These are phyloP conservation scores for Puya raimondii DNA, from an alignment of 176 grass and related monocot genomes.

Conservation along the genomic window DNA sequence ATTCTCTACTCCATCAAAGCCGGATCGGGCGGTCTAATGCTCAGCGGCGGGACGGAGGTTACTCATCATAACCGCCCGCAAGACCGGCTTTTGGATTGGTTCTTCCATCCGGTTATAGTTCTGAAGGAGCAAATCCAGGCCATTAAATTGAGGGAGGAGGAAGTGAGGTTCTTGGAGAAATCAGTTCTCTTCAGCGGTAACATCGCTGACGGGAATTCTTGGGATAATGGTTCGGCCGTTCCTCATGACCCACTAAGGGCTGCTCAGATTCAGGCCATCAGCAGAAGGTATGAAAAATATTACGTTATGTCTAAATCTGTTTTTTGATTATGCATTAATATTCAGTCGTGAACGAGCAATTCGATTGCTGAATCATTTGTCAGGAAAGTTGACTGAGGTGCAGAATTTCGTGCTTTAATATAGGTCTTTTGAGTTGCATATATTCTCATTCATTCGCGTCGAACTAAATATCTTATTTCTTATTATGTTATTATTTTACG, in stretches of 20 bases:
- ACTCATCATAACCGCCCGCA: slow-evolving; percentile 61
- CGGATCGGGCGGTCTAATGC: slow-evolving; percentile 44
- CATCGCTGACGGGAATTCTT: slow-evolving; percentile 4
- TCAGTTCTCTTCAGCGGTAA: slow-evolving; percentile 43
- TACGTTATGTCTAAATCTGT: neutral
- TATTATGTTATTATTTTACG: neutral
- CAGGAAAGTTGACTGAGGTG: neutral
- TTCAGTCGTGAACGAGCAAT: neutral
- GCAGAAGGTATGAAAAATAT: slow-evolving; percentile 47
- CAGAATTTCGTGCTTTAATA: neutral
- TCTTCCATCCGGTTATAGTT: slow-evolving; percentile 84
- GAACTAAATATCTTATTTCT: neutral
- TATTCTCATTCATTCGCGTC: neutral
- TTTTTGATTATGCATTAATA: neutral
- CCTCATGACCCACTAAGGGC: slow-evolving; percentile 48
- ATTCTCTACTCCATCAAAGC: slow-evolving; percentile 58
- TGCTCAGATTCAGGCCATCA: slow-evolving; percentile 85
- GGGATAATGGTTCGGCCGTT: slow-evolving; percentile 43
- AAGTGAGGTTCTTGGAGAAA: slow-evolving; percentile 57
- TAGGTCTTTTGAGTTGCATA: neutral
- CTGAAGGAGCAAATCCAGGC: slow-evolving; percentile 70
- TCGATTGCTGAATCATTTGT: neutral
- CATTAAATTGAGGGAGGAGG: slow-evolving; percentile 59
- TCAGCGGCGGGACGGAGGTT: slow-evolving; percentile 46
- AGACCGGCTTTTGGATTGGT: slow-evolving; percentile 70